A percentile compares a stretch with the other conserved stretches of the same genome.
phyloP scores from a whole-genome alignment of 1,284 basidiomycete genomes.

The Xerocomus tenax region DNA sequence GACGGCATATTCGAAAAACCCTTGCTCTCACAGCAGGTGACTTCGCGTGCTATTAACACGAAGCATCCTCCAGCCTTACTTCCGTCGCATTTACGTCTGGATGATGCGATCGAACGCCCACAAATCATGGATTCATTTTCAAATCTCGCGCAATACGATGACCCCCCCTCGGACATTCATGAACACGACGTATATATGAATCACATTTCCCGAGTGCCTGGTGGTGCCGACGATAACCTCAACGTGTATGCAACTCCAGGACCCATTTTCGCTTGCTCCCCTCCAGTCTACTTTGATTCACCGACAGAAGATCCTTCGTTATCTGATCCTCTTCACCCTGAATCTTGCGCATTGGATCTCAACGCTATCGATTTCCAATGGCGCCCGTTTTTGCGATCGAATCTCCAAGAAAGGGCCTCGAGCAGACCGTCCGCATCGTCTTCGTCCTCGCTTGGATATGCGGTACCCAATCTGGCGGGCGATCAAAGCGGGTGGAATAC shows the following conservation, averaged over 20 bases:
- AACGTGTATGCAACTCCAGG: slow-evolving; percentile 29
- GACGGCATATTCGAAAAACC: slow-evolving; percentile 3
- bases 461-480: slow-evolving; percentile 6
- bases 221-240: slow-evolving; percentile 3
- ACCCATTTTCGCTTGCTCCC: slow-evolving; percentile 25
- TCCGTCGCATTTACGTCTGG: slow-evolving; percentile 18
- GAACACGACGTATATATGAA: slow-evolving; percentile 2
- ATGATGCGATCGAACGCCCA: slow-evolving; percentile 7
- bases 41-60: slow-evolving; percentile 9
- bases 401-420: slow-evolving; percentile 8
- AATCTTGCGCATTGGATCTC: slow-evolving; percentile 32
- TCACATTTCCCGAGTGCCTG: slow-evolving; percentile 3
- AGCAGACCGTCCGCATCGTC: neutral
- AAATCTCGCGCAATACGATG: slow-evolving; percentile 6
- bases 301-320: slow-evolving; percentile 43
- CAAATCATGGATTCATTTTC: slow-evolving; percentile 10
- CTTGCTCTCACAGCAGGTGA: slow-evolving; percentile 8
- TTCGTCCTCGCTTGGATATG: slow-evolving; percentile 1
- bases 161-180: slow-evolving; percentile 16
- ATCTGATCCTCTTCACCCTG: slow-evolving; percentile 35
- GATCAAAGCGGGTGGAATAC: slow-evolving; percentile 18
- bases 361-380: slow-evolving; percentile 47
- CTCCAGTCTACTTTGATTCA: slow-evolving; percentile 42
- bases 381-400: slow-evolving; percentile 34
- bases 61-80: slow-evolving; percentile 10